phyloP scores from a whole-genome alignment of 345 rosid species.

The Citrus trifoliata region DNA sequence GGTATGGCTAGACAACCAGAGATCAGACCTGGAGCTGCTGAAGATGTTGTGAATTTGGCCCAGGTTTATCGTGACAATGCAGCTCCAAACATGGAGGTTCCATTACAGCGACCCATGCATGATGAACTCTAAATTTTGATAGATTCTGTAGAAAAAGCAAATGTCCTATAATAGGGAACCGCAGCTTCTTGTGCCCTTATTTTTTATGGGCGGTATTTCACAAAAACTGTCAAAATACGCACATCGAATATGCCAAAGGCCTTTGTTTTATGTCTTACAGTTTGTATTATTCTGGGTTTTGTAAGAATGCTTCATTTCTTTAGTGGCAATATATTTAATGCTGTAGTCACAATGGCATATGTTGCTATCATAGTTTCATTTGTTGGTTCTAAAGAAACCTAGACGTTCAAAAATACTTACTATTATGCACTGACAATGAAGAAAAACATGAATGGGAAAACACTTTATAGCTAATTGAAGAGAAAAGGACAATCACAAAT shows the following conservation, averaged over 20 bases:
- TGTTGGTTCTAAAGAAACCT: not conserved
- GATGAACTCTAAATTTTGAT: conserved; percentile 61
- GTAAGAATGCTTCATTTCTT: not conserved
- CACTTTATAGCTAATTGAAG: not conserved
- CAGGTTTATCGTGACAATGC: conserved; percentile 35
- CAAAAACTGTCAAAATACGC: not conserved
- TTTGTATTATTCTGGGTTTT: not conserved
- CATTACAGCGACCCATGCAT: conserved; percentile 44
- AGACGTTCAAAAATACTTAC: conserved; percentile 7
- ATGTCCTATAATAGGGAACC: not conserved
- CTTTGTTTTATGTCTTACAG: not conserved
- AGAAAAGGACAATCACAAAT: not conserved
- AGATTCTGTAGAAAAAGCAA: not conserved
- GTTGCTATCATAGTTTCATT: not conserved
- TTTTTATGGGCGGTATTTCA: not conserved
- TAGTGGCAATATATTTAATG: not conserved
- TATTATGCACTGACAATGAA: not conserved
- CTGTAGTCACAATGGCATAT: not conserved
- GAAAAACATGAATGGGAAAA: not conserved
- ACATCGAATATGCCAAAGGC: not conserved
- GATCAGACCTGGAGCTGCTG: conserved; percentile 29
- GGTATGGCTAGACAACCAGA: conserved; percentile 55
- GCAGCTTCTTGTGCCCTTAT: not conserved
- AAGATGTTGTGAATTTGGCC: conserved; percentile 38
- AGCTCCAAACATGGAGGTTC: conserved; percentile 38